Percentiles rank a stretch among this genome's conserved stretches.
Evolutionary conservation across 1,139 yeast species (phyloP).

Genomic region (Taphrina pruni): DNA sequence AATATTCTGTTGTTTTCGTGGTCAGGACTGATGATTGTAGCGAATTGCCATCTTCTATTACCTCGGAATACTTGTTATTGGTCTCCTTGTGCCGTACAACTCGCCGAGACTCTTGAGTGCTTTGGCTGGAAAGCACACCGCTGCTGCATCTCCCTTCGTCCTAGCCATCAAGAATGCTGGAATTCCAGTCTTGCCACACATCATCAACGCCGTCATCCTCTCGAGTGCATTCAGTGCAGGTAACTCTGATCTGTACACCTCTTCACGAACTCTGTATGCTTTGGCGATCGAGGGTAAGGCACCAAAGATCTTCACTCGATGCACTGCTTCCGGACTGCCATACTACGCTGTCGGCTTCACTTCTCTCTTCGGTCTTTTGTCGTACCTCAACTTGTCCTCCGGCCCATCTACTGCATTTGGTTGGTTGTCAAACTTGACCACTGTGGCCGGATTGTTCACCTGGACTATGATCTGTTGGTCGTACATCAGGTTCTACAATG

Average conservation of each 20-base stretch:
- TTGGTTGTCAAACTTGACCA: slow-evolving; percentile 81
- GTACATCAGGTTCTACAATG: slow-evolving; percentile 45
- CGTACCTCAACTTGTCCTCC: slow-evolving; percentile 69
- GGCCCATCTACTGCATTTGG: slow-evolving; percentile 73
- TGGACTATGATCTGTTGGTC: slow-evolving; percentile 60
- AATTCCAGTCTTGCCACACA: slow-evolving; percentile 65
- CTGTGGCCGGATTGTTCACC: slow-evolving; percentile 62
- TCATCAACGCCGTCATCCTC: slow-evolving; percentile 65
- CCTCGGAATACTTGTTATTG: slow-evolving; percentile 71
- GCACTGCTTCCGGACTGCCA: slow-evolving; percentile 76
- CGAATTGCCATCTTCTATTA: slow-evolving; percentile 72
- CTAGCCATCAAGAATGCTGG: slow-evolving; percentile 77
- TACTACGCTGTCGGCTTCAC: slow-evolving; percentile 50
- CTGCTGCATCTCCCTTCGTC: slow-evolving; percentile 64
- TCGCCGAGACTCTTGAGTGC: slow-evolving; percentile 44
- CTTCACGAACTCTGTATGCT: slow-evolving; percentile 78
- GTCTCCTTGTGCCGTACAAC: slow-evolving; percentile 62
- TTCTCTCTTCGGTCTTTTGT: slow-evolving; percentile 57
- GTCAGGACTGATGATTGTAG: neutral
- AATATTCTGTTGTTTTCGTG: neutral
- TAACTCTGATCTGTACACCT: slow-evolving; percentile 75
- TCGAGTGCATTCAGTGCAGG: slow-evolving; percentile 80
- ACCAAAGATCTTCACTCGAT: slow-evolving; percentile 64
- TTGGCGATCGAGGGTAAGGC: slow-evolving; percentile 74
- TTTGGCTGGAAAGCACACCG: slow-evolving; percentile 60